phyloP scores from a whole-genome alignment of 2,329 filamentous ascomycete genomes.

The Fusarium virguliforme region DNA sequence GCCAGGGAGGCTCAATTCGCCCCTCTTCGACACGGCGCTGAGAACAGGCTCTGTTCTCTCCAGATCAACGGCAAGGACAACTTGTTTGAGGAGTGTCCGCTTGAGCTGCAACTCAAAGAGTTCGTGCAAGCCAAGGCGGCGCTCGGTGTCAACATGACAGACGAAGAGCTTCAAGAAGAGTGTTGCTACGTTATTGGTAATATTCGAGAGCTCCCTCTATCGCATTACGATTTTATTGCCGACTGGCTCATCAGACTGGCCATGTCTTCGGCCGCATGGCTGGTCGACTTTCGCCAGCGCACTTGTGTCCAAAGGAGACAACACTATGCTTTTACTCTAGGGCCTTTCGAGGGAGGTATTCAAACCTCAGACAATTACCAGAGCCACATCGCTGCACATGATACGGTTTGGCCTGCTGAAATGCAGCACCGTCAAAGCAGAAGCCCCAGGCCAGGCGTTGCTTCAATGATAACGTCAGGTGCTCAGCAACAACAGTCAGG shows the following conservation, averaged over 20 bases:
- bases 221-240: background rate
- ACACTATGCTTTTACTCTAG: background rate
- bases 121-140: background rate
- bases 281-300: background rate
- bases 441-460: background rate
- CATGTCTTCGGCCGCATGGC: background rate
- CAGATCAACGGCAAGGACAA: constrained; percentile 6
- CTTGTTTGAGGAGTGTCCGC: constrained; percentile 6
- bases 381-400: background rate
- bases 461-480: background rate
- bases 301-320: background rate
- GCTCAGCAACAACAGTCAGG: background rate
- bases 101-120: background rate
- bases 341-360: background rate
- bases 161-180: background rate
- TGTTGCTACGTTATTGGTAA: background rate
- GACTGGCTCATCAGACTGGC: background rate
- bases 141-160: background rate
- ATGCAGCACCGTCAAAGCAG: background rate
- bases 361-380: background rate
- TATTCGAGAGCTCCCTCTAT: background rate
- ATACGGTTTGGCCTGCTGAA: background rate
- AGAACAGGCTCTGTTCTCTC: background rate
- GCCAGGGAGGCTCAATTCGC: background rate
- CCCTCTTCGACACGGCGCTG: background rate